phyloP scores from a whole-genome alignment of 306 rosid species.

The Oemleria cerasiformis region DNA sequence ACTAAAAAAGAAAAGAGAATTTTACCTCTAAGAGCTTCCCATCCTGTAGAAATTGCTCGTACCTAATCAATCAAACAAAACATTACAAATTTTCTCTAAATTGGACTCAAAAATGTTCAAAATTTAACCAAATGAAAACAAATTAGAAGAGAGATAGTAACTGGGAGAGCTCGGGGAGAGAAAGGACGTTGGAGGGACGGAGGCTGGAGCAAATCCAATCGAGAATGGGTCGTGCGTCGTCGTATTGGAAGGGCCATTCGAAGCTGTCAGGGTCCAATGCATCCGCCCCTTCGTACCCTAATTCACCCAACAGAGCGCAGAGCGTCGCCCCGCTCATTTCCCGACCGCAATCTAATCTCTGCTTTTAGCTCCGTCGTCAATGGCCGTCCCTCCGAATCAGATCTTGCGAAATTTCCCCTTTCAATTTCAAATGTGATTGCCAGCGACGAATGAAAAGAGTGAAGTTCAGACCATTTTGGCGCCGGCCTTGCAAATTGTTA shows the following conservation, averaged over 20 bases:
- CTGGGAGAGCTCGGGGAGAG: slow-evolving; percentile 77
- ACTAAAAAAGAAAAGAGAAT: neutral
- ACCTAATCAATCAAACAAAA: slow-evolving; percentile 41
- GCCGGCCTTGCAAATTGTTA: slow-evolving; percentile 22
- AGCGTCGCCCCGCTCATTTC: slow-evolving; percentile 67
- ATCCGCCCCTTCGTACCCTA: slow-evolving; percentile 64
- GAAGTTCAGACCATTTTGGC: slow-evolving; percentile 21
- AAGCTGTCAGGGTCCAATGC: slow-evolving; percentile 82
- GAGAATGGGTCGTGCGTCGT: slow-evolving; percentile 82
- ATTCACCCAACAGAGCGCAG: slow-evolving; percentile 60
- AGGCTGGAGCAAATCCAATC: slow-evolving; percentile 95
- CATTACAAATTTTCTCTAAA: neutral
- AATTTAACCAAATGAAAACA: neutral
- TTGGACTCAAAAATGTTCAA: too few species aligned
- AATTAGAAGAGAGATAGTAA: slow-evolving; percentile 20
- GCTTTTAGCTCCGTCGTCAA: neutral
- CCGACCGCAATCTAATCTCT: neutral
- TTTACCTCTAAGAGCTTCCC: slow-evolving; percentile 89
- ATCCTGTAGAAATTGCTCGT: slow-evolving; percentile 65
- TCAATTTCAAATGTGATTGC: neutral
- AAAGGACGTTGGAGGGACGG: slow-evolving; percentile 84
- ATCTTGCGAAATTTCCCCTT: neutral
- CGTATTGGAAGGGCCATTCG: slow-evolving; percentile 94
- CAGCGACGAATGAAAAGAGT: neutral
- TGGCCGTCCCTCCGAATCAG: neutral